Conservation (phyloP, 179 eudicot species). For the Sideroxylon spinosum region DNA sequence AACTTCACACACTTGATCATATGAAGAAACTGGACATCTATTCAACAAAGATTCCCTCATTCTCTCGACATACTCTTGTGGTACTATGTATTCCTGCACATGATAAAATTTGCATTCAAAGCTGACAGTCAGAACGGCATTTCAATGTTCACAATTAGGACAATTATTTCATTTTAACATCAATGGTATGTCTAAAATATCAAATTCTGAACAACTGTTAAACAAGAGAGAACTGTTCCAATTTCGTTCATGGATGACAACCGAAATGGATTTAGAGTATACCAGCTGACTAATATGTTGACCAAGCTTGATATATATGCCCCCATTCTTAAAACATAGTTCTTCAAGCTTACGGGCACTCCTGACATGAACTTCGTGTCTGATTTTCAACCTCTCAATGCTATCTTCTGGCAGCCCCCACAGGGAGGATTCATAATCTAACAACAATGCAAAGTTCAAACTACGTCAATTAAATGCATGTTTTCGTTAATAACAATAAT, state of each 20-base stretch:
- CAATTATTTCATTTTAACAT: neutral
- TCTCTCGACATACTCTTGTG: slow-evolving; percentile 72
- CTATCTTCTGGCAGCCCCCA: slow-evolving; percentile 89
- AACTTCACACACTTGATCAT: slow-evolving; percentile 86
- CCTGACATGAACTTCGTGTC: slow-evolving; percentile 77
- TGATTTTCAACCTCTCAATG: slow-evolving; percentile 53
- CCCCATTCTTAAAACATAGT: slow-evolving; percentile 91
- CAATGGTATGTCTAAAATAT: neutral
- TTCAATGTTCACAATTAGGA: neutral
- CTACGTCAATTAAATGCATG: slow-evolving; percentile 8
- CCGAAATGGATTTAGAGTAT: slow-evolving; percentile 22
- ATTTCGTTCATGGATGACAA: slow-evolving; percentile 8
- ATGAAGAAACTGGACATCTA: slow-evolving; percentile 88
- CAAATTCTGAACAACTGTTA: neutral
- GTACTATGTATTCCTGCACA: slow-evolving; percentile 82
- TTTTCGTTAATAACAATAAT: neutral
- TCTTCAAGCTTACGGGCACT: slow-evolving; percentile 83
- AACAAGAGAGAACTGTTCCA: neutral
- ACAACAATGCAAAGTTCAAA: slow-evolving; percentile 16
- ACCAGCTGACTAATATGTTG: slow-evolving; percentile 97
- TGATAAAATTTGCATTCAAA: slow-evolving; percentile 10
- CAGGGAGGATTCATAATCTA: slow-evolving; percentile 93
- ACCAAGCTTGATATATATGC: slow-evolving; percentile 97
- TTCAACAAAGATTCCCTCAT: slow-evolving; percentile 93
- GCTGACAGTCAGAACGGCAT: slow-evolving; percentile 6